These are phyloP conservation scores for Penicillium sp. DNA, from an alignment of 2,329 filamentous ascomycete genomes.

Conservation along the genomic window DNA sequence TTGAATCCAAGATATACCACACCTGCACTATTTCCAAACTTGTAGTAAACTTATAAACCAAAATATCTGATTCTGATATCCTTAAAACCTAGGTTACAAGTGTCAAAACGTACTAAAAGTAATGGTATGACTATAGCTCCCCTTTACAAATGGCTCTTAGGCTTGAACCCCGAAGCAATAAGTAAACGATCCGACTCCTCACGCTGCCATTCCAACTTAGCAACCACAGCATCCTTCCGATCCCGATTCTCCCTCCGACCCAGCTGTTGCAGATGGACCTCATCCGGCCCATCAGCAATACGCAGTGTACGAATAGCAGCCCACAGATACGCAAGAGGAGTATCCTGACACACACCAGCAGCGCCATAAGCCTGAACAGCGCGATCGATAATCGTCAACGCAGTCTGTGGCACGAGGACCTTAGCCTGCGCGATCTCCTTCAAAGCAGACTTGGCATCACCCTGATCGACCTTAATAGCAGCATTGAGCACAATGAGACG, in stretches of 20 bases:
- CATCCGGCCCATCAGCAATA: constrained; percentile 90
- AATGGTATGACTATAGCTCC: neutral
- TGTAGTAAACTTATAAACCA: neutral
- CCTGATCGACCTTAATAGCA: constrained; percentile 87
- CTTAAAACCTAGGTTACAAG: neutral
- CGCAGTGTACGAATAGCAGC: constrained; percentile 73
- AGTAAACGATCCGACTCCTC: constrained; percentile 38
- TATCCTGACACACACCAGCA: constrained; percentile 89
- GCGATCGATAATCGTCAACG: constrained; percentile 84
- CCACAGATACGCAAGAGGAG: constrained; percentile 82
- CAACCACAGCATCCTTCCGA: constrained; percentile 41
- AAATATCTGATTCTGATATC: neutral
- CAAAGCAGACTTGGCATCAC: constrained; percentile 80
- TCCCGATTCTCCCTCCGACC: constrained; percentile 54
- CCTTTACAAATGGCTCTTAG: constrained; percentile 34
- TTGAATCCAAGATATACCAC: constrained; percentile 2
- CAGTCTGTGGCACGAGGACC: constrained; percentile 77
- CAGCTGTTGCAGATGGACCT: constrained; percentile 71
- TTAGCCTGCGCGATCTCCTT: constrained; percentile 96
- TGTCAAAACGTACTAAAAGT: neutral
- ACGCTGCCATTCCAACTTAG: constrained; percentile 44
- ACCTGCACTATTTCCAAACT: neutral
- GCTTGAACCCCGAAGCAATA: constrained; percentile 34
- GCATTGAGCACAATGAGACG: constrained; percentile 89
- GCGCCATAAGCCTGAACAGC: constrained; percentile 90